Percentiles rank a stretch among this genome's conserved stretches.
These are phyloP conservation scores for Lactarius tabidus DNA, from an alignment of 768 basidiomycete genomes.

Conservation along the genomic window DNA sequence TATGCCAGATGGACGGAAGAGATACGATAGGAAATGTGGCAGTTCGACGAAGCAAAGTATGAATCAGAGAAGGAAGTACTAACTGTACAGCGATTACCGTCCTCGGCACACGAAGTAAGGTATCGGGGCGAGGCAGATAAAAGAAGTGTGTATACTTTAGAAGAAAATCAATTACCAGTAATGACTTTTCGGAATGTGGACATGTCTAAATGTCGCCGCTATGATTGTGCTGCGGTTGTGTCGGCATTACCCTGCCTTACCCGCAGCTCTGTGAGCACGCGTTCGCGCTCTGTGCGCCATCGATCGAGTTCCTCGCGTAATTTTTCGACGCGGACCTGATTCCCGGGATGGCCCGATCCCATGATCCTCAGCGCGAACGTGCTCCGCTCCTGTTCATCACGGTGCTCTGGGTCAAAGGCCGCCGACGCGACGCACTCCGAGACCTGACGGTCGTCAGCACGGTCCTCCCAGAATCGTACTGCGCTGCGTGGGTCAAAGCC, in stretches of 20 bases:
- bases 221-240: background rate
- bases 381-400: conserved; percentile 24
- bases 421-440: conserved; percentile 40
- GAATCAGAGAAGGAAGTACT: background rate
- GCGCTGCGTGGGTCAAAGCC: conserved; percentile 86
- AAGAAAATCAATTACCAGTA: background rate
- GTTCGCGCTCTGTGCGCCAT: conserved; percentile 57
- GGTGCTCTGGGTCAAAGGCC: conserved; percentile 30
- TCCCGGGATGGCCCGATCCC: conserved; percentile 64
- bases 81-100: conserved; percentile 18
- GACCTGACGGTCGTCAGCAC: conserved; percentile 36
- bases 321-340: conserved; percentile 55
- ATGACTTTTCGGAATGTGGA: background rate
- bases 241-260: conserved; percentile 1
- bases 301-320: conserved; percentile 63
- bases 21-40: conserved; percentile 7
- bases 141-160: background rate
- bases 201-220: background rate
- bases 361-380: conserved; percentile 43
- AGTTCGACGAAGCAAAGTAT: background rate
- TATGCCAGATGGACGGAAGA: background rate
- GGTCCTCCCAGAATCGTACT: conserved; percentile 76
- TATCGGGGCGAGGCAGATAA: background rate
- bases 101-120: conserved; percentile 5
- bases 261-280: conserved; percentile 24